Evolutionary conservation across 352 stramenopile species (phyloP).

Genomic region (Blastocystis hominis): DNA sequence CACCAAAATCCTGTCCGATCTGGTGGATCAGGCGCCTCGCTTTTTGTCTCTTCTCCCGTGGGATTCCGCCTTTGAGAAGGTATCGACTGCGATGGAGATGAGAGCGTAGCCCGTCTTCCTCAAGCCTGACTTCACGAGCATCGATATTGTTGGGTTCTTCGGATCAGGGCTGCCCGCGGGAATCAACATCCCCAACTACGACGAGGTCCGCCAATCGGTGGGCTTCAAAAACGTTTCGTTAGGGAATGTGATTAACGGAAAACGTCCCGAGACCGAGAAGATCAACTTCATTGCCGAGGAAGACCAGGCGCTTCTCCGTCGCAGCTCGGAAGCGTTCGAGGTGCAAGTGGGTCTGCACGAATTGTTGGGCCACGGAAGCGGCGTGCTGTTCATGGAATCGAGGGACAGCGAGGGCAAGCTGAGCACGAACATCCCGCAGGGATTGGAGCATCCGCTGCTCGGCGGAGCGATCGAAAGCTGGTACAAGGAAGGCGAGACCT

Average conservation of each 20-base stretch:
- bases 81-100: not conserved
- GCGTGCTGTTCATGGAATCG: constrained; percentile 57
- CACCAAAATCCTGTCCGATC: constrained; percentile 55
- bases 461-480: constrained; percentile 15
- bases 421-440: constrained; percentile 47
- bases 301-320: constrained; percentile 57
- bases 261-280: constrained; percentile 24
- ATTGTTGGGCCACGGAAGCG: constrained; percentile 59
- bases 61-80: constrained; percentile 60
- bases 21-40: constrained; percentile 58
- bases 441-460: constrained; percentile 36
- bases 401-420: not conserved
- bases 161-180: constrained; percentile 59
- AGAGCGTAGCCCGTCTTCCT: constrained; percentile 50
- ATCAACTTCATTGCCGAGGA: constrained; percentile 56
- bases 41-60: constrained; percentile 59
- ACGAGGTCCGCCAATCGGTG: constrained; percentile 58
- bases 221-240: constrained; percentile 62
- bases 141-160: constrained; percentile 61
- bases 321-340: constrained; percentile 57
- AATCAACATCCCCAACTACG: constrained; percentile 62
- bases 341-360: constrained; percentile 61
- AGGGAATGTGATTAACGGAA: constrained; percentile 56
- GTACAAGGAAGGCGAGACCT: constrained; percentile 60
- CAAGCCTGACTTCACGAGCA: constrained; percentile 60